Evolutionary conservation across 208 protist species (phyloP), one percentile per base, ranked within the genome.

Genomic region (Leishmania guyanensis): DNA sequence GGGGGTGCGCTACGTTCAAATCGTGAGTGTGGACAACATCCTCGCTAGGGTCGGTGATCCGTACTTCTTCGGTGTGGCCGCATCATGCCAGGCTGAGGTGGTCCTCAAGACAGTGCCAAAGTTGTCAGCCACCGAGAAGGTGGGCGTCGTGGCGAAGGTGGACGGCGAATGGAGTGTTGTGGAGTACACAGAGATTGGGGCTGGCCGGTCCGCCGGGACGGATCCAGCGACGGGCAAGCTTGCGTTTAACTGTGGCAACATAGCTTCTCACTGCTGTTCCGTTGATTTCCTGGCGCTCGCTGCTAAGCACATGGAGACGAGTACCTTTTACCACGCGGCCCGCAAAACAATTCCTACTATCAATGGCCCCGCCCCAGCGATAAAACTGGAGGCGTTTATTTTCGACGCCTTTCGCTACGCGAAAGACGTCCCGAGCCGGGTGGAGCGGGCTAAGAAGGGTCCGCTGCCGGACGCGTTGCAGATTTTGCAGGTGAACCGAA

Each of bases 361-460:
- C 5, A 84, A 98, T 75, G 91, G 87, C 12, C 50, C 80, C 2
- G 72, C 50, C 9, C 77, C 89, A 43, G 98, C 92, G 5, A 89
- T 99, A 77, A 99, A 99, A 87, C 82, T 99, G n/a, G 98, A 99
- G 83, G 88, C 98, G 26, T 99, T 99, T 78, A 99, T 99, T 46
- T 99, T 99, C 89, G 99, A 99, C 82, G 86, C 98, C 14, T 99
- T 99, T 77, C 87, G 85, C 17, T 91, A 92, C 80, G 87, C 86
- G 39, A 88, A 93, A 43, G 86, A 91, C 43, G 76, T 84, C 33
- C 82, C 58, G 43, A 78, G 72, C 22, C 76, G 77, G 77, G 77
- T 36, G 46, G 33, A 68, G 48, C 43, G 58, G 16, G 48, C 36
- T 10, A 46, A 60, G 39, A 33, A 43, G 17, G 36, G 17, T 1